Base-by-base conservation (phyloP, 1,284 basidiomycete species). In the Leccinum colubrinum region DNA sequence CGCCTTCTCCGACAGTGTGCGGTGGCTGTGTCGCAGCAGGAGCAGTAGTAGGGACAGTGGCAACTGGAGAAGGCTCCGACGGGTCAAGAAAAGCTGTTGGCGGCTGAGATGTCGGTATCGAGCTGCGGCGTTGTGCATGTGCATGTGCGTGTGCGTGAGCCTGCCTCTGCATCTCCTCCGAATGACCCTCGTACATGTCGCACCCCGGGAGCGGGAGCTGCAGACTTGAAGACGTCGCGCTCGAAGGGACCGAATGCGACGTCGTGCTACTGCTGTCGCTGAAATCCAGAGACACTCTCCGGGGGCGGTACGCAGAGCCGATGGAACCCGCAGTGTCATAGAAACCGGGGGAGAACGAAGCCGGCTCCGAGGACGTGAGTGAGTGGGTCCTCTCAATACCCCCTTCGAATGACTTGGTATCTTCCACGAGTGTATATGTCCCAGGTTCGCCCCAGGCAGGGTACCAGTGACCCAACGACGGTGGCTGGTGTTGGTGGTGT, bases 151-250 rank as follows among this genome's bases (percentile, higher is more conserved):
- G 5, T 15, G 37, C 37, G 17, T 67, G 65, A 1, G 58, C 11
- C 20, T 71, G 63, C 5, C 60, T 58, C 7, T 63, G 70, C 30
- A 65, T 59, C 12, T 74, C 67, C n/a, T 71, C 72, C 12, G 68
- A 33, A 22, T 25, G 56, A 20, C 37, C 14, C 8, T 71, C 64
- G 22, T 61, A 72, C 27, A 72, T 59, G 39, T 74, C 73, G 30
- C 22, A 63, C 4, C 59, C 64, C 1, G 71, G 63, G 12, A 79
- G 65, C 6, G 80, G 80, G 20, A 82, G 76, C 64, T 82, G 79
- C 9, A 76, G 71, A 30, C 64, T 77, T 1, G 78, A 79, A 12
- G 80, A 80, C 3, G 80, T 59, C 33, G 81, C 78, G 48, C 73
- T 74, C 6, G 70, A 70, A 50, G 71, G 70, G 30, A 73, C 68